Conservation (phyloP, 2,329 filamentous ascomycete species). For the Chrysoporthe puriensis region DNA sequence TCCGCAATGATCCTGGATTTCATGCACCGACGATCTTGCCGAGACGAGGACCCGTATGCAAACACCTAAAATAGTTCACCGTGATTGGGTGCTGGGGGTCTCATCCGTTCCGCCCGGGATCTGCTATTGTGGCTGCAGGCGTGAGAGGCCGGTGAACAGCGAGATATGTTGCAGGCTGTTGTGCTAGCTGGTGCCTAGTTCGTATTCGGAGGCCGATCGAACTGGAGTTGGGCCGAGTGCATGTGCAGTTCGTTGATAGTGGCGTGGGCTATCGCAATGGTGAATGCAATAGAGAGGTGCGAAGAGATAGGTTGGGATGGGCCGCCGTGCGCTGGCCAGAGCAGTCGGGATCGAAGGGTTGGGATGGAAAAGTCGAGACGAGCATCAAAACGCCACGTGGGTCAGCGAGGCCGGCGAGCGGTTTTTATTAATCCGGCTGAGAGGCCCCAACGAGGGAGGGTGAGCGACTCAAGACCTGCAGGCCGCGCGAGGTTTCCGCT, state of each 20-base stretch:
- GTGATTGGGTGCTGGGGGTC: neutral
- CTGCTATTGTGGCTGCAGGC: neutral
- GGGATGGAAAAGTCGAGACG: neutral
- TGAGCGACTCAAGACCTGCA: slow-evolving; percentile 8
- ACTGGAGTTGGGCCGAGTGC: neutral
- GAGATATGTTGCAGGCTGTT: neutral
- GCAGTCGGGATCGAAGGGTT: neutral
- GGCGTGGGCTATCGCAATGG: neutral
- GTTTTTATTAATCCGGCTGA: slow-evolving; percentile 2
- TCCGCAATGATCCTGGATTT: slow-evolving; percentile 1
- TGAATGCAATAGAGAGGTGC: neutral
- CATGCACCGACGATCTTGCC: neutral
- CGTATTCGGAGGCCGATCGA: slow-evolving; percentile 2
- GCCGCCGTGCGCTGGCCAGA: neutral
- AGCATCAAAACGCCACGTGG: neutral
- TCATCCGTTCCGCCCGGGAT: neutral
- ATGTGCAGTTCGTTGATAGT: neutral
- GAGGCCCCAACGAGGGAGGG: neutral
- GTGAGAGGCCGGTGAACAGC: neutral
- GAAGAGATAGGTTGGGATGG: neutral
- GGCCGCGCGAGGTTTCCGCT: slow-evolving; percentile 13
- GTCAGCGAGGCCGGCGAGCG: neutral
- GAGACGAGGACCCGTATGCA: neutral
- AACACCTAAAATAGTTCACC: neutral
- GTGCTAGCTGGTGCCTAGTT: neutral